These are phyloP conservation scores for Eutrema heterophyllum DNA, from an alignment of 345 rosid genomes.

Conservation along the genomic window DNA sequence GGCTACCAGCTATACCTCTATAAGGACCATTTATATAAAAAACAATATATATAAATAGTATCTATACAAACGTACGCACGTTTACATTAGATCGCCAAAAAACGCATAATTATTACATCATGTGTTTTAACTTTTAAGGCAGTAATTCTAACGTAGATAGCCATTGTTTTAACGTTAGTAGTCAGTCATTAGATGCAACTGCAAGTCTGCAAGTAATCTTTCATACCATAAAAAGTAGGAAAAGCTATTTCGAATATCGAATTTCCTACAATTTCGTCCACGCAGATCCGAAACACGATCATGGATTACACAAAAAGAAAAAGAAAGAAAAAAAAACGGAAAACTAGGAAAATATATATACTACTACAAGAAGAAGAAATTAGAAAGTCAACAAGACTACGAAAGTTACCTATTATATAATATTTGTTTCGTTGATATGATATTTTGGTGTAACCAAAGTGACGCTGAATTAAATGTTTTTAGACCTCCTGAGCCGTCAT, in stretches of 20 bases:
- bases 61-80: neutral
- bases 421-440: neutral
- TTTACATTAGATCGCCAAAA: neutral
- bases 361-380: neutral
- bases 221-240: neutral
- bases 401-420: conserved; percentile 1
- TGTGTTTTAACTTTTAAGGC: neutral
- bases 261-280: conserved; percentile 20
- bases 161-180: neutral
- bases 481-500: conserved; percentile 30
- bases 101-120: neutral
- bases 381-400: conserved; percentile 21
- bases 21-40: neutral
- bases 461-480: neutral
- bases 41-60: neutral
- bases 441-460: neutral
- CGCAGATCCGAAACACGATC: conserved; percentile 21
- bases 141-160: neutral
- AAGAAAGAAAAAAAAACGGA: neutral
- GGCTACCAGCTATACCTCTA: neutral
- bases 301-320: neutral
- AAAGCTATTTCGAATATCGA: neutral
- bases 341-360: conserved; percentile 1
- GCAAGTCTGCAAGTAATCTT: neutral
- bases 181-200: neutral